phyloP scores from a whole-genome alignment of 192 early-diverging fungal genomes.

The Backusella tuberculispora region DNA sequence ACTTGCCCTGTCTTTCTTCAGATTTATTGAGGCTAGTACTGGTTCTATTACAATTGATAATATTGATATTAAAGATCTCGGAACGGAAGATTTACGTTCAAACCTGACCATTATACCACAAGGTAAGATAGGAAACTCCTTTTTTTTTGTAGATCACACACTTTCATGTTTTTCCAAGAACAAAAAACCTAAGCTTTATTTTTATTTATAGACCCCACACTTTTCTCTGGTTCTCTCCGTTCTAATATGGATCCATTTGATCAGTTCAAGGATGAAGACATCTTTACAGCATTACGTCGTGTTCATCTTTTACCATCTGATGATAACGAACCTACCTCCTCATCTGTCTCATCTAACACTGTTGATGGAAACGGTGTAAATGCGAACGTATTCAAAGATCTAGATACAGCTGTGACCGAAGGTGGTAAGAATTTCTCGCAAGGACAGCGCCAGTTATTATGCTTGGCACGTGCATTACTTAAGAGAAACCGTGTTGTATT shows the following conservation, averaged over 20 bases:
- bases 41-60: constrained; percentile 81
- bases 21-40: constrained; percentile 71
- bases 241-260: constrained; percentile 75
- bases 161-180: background rate
- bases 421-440: constrained; percentile 76
- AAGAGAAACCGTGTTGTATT: constrained; percentile 69
- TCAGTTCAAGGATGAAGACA: constrained; percentile 73
- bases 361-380: constrained; percentile 31
- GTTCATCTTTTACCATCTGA: constrained; percentile 65
- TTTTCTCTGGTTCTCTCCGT: constrained; percentile 73
- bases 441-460: constrained; percentile 86
- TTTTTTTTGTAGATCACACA: background rate
- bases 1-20: constrained; percentile 76
- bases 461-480: constrained; percentile 81
- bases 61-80: constrained; percentile 73
- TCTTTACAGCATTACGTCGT: constrained; percentile 78
- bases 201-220: constrained; percentile 82
- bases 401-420: constrained; percentile 48
- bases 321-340: constrained; percentile 17
- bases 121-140: constrained; percentile 31
- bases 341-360: background rate
- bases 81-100: constrained; percentile 76
- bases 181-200: constrained; percentile 53
- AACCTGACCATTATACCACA: constrained; percentile 90
- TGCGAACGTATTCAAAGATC: constrained; percentile 49